Percentiles rank a stretch among this genome's conserved stretches.
Evolutionary conservation across 2,329 filamentous ascomycete genomes (phyloP).

Genomic region (Fusarium stilboides): DNA sequence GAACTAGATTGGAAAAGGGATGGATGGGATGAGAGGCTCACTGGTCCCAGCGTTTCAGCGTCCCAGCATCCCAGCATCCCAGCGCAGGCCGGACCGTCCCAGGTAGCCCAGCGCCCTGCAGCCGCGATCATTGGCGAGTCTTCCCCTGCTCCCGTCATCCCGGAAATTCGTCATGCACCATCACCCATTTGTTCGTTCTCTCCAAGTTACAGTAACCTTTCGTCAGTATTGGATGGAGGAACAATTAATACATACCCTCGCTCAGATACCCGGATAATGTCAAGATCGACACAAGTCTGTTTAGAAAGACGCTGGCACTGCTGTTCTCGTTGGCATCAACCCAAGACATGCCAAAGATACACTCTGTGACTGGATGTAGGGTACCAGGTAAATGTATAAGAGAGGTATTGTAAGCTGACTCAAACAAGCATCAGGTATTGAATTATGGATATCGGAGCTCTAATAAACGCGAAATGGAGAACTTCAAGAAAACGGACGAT

Average conservation of each 20-base stretch:
- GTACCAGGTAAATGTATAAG: neutral
- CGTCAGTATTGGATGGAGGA: neutral
- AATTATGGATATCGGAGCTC: neutral
- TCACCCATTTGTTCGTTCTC: slow-evolving; percentile 5
- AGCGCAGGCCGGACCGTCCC: slow-evolving; percentile 47
- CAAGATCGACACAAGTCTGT: neutral
- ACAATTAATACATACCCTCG: neutral
- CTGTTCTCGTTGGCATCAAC: neutral
- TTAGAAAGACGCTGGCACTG: neutral
- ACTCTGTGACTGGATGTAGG: neutral
- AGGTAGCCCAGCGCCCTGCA: slow-evolving; percentile 37
- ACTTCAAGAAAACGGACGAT: slow-evolving; percentile 19
- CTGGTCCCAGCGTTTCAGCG: slow-evolving; percentile 34
- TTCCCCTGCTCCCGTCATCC: slow-evolving; percentile 26
- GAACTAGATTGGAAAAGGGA: slow-evolving; percentile 25
- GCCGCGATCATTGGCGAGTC: slow-evolving; percentile 28
- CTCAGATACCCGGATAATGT: too few species aligned
- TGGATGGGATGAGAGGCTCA: slow-evolving; percentile 16
- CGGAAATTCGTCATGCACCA: slow-evolving; percentile 31
- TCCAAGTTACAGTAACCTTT: neutral
- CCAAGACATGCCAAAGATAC: neutral
- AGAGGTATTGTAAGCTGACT: neutral
- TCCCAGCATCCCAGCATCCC: slow-evolving; percentile 28
- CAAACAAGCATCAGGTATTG: neutral
- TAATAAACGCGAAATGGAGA: slow-evolving; percentile 5